Base-by-base conservation (phyloP, 495 filamentous ascomycete genomes). In the Talaromyces proteolyticus region DNA sequence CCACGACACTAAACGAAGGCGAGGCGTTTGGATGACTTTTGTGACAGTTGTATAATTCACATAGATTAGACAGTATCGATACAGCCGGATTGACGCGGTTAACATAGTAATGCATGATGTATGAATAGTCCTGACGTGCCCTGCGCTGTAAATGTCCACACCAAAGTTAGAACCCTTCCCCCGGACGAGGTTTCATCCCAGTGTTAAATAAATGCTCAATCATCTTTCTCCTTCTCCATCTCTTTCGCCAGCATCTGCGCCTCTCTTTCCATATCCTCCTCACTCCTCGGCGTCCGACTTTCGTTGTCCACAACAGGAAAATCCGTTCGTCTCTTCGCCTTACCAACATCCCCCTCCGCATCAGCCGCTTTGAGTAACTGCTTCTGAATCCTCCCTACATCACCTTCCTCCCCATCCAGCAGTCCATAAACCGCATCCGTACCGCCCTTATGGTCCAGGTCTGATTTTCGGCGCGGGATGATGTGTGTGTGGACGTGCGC, bases 401-500 rank as follows among this genome's bases (percentile, higher is more conserved):
- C 85, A 8, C 90, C 92, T 53, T 88, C 87, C 63, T 94, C 89
- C 26, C 77, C 81, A 60, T 95, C 90, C 65, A 96, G 72, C 74
- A 85, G 70, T 49, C 82, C 79, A 68, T 97, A 95, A 44, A 97
- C 78, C 54, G 67, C 71, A 70, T 87, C 83, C 21, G 67, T 75
- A 0, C 73, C 78, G 3, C 77, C 81, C 38, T 36, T 55, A 42
- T 68, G 56, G 54, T 75, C 70, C 45, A 84, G 43, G 70, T 87
- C 83, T 18, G 64, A 70, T 49, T 50, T 53, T 56, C 76, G 76
- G 37, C 93, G 70, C 19, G 93, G 93, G 47, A 98, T 96, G 26
- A 97, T 81, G 71, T 98, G 94, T 43, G 87, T 84, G 68, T 98
- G 94, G 12, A 97, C 82, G 70, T 98, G 93, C 8, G 86, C 72